phyloP scores from a whole-genome alignment of 2,329 filamentous ascomycete genomes.

The Fusarium sublunatum region DNA sequence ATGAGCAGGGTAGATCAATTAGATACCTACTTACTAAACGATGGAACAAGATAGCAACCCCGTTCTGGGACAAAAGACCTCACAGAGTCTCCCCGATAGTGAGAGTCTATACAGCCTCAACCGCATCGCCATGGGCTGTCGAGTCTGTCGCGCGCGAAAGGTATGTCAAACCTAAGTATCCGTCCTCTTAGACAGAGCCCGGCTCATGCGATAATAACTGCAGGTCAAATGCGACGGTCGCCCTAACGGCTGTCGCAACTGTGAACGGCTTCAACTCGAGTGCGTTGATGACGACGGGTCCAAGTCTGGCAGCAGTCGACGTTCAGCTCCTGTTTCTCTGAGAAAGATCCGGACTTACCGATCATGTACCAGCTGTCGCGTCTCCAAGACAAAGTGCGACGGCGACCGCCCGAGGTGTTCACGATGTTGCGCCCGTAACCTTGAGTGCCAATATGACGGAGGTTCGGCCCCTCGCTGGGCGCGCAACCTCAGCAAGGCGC shows the following conservation, averaged over 20 bases:
- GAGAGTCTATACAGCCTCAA: slow-evolving; percentile 29
- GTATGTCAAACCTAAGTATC: slow-evolving; percentile 42
- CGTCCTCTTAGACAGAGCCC: too few relatives aligned
- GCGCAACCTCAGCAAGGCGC: slow-evolving; percentile 47
- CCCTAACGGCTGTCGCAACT: slow-evolving; percentile 57
- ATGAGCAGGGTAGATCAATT: slow-evolving; percentile 36
- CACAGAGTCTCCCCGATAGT: slow-evolving; percentile 28
- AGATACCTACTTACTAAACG: slow-evolving; percentile 1
- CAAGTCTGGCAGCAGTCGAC: slow-evolving; percentile 39
- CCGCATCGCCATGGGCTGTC: slow-evolving; percentile 52
- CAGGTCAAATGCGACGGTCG: slow-evolving; percentile 57
- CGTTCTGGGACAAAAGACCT: slow-evolving; percentile 30
- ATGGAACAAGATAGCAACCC: slow-evolving; percentile 30
- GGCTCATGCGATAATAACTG: slow-evolving; percentile 12
- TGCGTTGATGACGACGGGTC: slow-evolving; percentile 53
- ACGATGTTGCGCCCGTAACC: slow-evolving; percentile 49
- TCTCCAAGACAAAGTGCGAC: slow-evolving; percentile 57
- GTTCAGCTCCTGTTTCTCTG: slow-evolving; percentile 46
- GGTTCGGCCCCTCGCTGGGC: slow-evolving; percentile 54
- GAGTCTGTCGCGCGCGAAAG: slow-evolving; percentile 56
- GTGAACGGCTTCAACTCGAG: slow-evolving; percentile 56
- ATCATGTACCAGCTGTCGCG: slow-evolving; percentile 54
- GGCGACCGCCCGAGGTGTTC: slow-evolving; percentile 55
- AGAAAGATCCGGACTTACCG: slow-evolving; percentile 56
- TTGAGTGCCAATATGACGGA: slow-evolving; percentile 55